Base-by-base conservation (phyloP, 768 basidiomycete species). In the Mycena sanguinolenta region DNA sequence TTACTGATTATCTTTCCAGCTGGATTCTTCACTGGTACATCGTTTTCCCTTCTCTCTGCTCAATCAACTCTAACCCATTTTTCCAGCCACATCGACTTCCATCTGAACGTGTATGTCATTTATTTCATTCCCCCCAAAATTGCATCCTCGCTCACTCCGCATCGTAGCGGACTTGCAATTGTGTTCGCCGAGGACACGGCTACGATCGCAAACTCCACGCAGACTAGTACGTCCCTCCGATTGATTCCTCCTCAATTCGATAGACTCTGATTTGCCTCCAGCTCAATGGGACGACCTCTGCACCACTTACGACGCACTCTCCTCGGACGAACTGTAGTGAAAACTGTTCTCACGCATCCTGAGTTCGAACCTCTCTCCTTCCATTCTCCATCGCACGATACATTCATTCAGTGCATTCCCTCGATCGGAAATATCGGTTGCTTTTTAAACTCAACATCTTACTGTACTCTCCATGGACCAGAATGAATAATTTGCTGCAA, bases 81-180 rank as follows among this genome's bases (percentile, higher is more conserved):
- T 23, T n/a, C 44, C 23, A 59, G 57, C 53, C 60, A 69, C 44
- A 69, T 69, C 21, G 67, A 68, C 42, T 68, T 68, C 67, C 67
- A 68, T 25, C 53, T 68, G 1, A 50, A 69, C 23, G 16, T 63
- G 61, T 62, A 23, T n/a, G 59, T 62, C 42, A 13, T 60, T 14
- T n/a, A 10, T 1, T 21, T 23, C n/a, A n/a, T n/a, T n/a, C n/a
- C n/a, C 25, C 10, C 19, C 7, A 28, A 4, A 19, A 2, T 28
- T 6, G n/a, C n/a, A n/a, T 17, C 14, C 8, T 9, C n/a, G 34
- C 14, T 58, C 14, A 54, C 46, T 50, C 21, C 8, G n/a, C 7
- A 4, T 21, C 3, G 1, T 30, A 62, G 67, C 14, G 67, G 67
- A 13, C 54, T 63, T 14, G 67, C 67, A 2, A 58, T 63, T 17